A percentile compares a stretch with the other conserved stretches of the same genome.
phyloP scores from a whole-genome alignment of 2,329 filamentous ascomycete genomes.

The Ophiocordyceps camponoti-floridani region DNA sequence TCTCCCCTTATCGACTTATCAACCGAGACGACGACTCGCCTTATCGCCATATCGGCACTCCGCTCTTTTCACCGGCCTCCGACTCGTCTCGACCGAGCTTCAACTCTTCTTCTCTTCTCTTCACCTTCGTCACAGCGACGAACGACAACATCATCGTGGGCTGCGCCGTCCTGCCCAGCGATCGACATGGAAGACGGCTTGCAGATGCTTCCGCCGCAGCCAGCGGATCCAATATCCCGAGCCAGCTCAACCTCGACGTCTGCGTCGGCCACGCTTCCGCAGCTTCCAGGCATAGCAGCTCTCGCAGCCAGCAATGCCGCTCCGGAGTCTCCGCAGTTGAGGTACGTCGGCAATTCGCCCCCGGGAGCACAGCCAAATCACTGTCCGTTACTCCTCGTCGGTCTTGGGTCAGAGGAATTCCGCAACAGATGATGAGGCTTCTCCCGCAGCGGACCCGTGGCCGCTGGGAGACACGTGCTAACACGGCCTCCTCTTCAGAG shows the following conservation, averaged over 20 bases:
- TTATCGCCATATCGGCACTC: too few species aligned
- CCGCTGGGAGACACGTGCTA: background rate
- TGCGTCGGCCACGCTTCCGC: constrained; percentile 20
- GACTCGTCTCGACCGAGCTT: background rate
- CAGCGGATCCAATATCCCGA: constrained; percentile 29
- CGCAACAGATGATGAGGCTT: too few species aligned
- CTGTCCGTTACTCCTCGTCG: too few species aligned
- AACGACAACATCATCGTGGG: background rate
- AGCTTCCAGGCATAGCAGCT: constrained; percentile 27
- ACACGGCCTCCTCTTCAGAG: constrained; percentile 2
- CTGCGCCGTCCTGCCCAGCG: background rate
- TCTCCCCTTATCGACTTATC: background rate
- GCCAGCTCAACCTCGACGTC: constrained; percentile 30
- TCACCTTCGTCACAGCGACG: too few species aligned
- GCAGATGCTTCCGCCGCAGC: constrained; percentile 18
- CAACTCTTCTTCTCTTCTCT: too few species aligned
- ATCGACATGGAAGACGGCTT: constrained; percentile 27
- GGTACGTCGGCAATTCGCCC: constrained; percentile 13
- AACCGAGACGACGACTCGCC: background rate
- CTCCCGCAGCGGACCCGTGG: too few species aligned
- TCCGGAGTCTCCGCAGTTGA: constrained; percentile 24
- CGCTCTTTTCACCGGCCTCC: background rate
- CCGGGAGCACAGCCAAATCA: constrained; percentile 5
- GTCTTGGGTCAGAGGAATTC: too few species aligned
- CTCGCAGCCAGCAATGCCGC: constrained; percentile 22